Base-by-base conservation (phyloP, 2,329 filamentous ascomycete genomes). In the Aspergillus sp. region DNA sequence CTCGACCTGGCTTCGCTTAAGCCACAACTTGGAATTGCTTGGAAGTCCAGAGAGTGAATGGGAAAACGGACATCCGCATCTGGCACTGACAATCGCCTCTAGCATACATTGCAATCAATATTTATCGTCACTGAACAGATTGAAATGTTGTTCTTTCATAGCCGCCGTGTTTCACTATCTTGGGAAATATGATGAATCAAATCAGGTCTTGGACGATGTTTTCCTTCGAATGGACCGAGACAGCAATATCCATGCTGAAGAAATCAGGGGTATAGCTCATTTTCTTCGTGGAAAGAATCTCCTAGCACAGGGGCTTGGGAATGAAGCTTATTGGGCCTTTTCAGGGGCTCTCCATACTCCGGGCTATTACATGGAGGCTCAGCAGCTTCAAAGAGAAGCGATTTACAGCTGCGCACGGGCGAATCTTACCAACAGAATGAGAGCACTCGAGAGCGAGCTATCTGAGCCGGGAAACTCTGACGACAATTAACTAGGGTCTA, bases 261-360 rank as follows among this genome's bases (percentile, higher is more conserved):
- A 54, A 7, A 33, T 52, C 8, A 10, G 34, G 13, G 50, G 42
- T 9, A 53, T 57, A 37, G 46, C 54, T 6, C 32, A 48, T n/a
- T 58, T 51, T 28, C 42, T 58, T 5, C 46, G 42, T 30, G 54
- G 50, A 7, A 45, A 47, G 36, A 50, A 52, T 31, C 44, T 54
- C 7, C 44, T 56, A 38, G 42, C 46, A 27, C 27, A 44, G 13
- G 41, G 42, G 12, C 12, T 46, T 4, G 52, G 49, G 40, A 31
- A 44, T 4, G 45, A 46, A 9, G 56, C 56, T 19, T 56, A 53
- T 27, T 44, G 39, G 40, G 45, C 45, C 1, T 44, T 56, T 34
- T 44, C 51, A 7, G 37, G 42, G 30, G 45, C 48, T 2, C 39
- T 55, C 9, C 27, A 41, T 11, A 46, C 46, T 3, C 51, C 49